These are phyloP conservation scores for Parastagonospora nodorum DNA, from an alignment of 2,329 filamentous ascomycete species.

Conservation along the genomic window DNA sequence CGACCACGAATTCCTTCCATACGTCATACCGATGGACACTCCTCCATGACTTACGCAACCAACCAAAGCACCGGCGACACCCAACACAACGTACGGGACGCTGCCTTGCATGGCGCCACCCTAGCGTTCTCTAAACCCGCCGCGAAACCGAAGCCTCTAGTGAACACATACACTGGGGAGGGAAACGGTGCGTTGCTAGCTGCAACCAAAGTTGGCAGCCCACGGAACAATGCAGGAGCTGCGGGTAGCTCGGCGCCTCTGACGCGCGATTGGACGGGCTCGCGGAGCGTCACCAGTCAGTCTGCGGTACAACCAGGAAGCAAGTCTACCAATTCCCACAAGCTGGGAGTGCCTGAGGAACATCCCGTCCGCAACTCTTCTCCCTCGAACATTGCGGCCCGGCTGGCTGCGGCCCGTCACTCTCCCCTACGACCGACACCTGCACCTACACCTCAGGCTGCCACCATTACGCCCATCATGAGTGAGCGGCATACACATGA, in stretches of 20 bases:
- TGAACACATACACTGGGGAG: conserved; percentile 47
- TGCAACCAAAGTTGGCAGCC: conserved; percentile 48
- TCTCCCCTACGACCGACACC: conserved; percentile 48
- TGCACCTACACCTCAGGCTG: conserved; percentile 22
- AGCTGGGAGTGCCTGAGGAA: conserved; percentile 36
- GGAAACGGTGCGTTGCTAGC: conserved; percentile 53
- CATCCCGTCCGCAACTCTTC: conserved; percentile 50
- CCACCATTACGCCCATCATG: conserved; percentile 12
- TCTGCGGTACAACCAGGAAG: conserved; percentile 29
- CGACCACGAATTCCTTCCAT: conserved; percentile 2
- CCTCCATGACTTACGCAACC: conserved; percentile 44
- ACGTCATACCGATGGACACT: conserved; percentile 40
- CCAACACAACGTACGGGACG: conserved; percentile 46
- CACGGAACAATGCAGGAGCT: conserved; percentile 18
- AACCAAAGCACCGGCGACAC: conserved; percentile 41
- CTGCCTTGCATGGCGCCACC: conserved; percentile 56
- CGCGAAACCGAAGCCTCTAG: conserved; percentile 47
- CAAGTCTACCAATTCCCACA: conserved; percentile 37
- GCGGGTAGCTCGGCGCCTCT: conserved; percentile 25
- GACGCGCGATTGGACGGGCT: conserved; percentile 37
- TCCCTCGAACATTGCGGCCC: conserved; percentile 66
- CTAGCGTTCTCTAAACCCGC: conserved; percentile 54
- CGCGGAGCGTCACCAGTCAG: conserved; percentile 26
- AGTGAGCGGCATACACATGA: conserved; percentile 31
- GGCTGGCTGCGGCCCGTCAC: conserved; percentile 65